These are phyloP conservation scores for Rozella allomycis DNA, from an alignment of 371 early-diverging fungal species.

Conservation along the genomic window DNA sequence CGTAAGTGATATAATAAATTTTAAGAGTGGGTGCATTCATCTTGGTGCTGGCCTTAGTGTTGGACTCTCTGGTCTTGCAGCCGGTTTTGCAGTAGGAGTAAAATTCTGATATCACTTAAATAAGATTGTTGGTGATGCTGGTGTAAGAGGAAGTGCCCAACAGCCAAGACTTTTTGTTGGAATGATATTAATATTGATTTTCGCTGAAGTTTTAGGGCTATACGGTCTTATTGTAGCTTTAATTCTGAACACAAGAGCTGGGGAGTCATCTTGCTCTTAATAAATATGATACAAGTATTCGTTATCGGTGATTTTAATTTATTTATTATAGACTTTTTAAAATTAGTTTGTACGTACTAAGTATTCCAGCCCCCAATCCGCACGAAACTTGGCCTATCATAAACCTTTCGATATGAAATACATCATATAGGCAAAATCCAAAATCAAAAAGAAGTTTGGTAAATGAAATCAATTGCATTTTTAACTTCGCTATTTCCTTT, in stretches of 20 bases:
- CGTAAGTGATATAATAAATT: too few relatives aligned
- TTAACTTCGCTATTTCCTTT: slow-evolving; percentile 14
- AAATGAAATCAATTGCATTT: slow-evolving; percentile 22
- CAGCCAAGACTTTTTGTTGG: slow-evolving; percentile 42
- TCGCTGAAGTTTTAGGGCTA: slow-evolving; percentile 90
- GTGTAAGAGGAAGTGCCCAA: slow-evolving; percentile 58
- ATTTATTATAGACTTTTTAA: too few relatives aligned
- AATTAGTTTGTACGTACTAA: not conserved
- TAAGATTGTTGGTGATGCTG: slow-evolving; percentile 55
- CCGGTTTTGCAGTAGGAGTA: slow-evolving; percentile 84
- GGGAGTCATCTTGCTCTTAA: too few relatives aligned
- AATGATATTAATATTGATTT: slow-evolving; percentile 78
- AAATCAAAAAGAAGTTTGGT: slow-evolving; percentile 34
- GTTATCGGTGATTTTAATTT: too few relatives aligned
- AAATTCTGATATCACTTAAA: not conserved
- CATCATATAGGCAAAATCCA: slow-evolving; percentile 18
- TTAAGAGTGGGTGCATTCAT: slow-evolving; percentile 75
- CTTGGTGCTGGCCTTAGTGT: slow-evolving; percentile 81
- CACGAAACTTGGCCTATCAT: not conserved
- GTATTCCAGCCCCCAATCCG: not conserved
- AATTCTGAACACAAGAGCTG: slow-evolving; percentile 75
- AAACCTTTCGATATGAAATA: not conserved
- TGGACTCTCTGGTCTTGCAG: slow-evolving; percentile 77
- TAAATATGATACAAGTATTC: too few relatives aligned
- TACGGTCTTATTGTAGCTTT: slow-evolving; percentile 82